Evolutionary conservation across 306 rosid genomes (phyloP).

Genomic region (Vigna trinervia): DNA sequence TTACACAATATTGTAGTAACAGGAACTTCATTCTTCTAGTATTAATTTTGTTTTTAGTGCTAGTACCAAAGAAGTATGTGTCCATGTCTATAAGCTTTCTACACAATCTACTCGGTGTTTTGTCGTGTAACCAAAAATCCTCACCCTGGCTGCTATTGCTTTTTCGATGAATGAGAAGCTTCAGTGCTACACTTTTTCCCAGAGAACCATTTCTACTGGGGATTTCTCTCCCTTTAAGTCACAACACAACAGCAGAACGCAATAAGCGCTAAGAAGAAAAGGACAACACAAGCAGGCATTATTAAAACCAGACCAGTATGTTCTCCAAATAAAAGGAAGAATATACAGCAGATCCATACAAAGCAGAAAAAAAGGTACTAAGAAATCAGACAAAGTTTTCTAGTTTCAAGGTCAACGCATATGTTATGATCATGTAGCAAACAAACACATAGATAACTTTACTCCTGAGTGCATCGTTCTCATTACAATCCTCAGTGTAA

Average conservation of each 20-base stretch:
- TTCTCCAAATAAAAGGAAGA: slow-evolving; percentile 21
- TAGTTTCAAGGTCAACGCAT: slow-evolving; percentile 61
- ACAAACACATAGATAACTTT: slow-evolving; percentile 38
- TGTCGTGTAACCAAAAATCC: slow-evolving; percentile 40
- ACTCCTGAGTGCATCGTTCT: slow-evolving; percentile 36
- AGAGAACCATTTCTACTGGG: slow-evolving; percentile 25
- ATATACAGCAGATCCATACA: slow-evolving; percentile 9
- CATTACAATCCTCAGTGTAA: background rate
- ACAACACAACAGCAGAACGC: background rate
- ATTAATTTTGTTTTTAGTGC: background rate
- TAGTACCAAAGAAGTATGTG: background rate
- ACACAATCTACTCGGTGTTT: slow-evolving; percentile 21
- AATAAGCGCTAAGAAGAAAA: slow-evolving; percentile 36
- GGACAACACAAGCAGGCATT: slow-evolving; percentile 43
- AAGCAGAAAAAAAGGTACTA: slow-evolving; percentile 20
- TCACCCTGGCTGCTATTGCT: slow-evolving; percentile 43
- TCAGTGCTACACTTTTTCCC: slow-evolving; percentile 36
- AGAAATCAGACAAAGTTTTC: slow-evolving; percentile 41
- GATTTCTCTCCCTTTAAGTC: background rate
- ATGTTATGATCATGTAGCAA: slow-evolving; percentile 33
- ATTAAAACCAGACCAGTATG: slow-evolving; percentile 40
- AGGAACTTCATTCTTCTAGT: background rate
- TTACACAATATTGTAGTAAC: background rate
- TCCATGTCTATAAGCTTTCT: background rate
- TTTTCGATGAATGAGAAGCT: slow-evolving; percentile 28